Conservation (phyloP, 768 basidiomycete genomes). For the Amylocystis lapponica region DNA sequence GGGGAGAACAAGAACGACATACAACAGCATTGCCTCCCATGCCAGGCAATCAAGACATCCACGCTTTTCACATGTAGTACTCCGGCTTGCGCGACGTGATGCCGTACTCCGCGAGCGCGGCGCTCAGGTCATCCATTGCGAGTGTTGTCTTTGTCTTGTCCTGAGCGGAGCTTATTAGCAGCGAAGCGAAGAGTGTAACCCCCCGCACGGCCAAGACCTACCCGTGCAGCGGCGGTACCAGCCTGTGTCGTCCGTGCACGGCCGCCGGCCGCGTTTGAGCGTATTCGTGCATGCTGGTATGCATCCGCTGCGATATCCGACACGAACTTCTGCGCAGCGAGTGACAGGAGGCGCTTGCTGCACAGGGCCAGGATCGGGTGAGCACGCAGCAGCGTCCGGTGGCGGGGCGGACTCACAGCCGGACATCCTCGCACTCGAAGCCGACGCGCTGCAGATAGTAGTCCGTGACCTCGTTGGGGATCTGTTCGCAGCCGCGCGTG, state of each 20-base stretch:
- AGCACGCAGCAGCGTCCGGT: background rate
- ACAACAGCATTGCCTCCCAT: background rate
- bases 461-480: constrained; percentile 96
- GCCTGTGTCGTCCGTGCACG: constrained; percentile 57
- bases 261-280: constrained; percentile 79
- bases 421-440: constrained; percentile 91
- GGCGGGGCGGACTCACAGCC: constrained; percentile 56
- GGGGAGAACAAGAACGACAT: background rate
- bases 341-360: constrained; percentile 90
- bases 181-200: background rate
- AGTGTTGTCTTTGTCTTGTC: constrained; percentile 90
- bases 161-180: no score
- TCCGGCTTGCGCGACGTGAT: constrained; percentile 93
- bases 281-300: constrained; percentile 94
- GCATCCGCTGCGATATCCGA: constrained; percentile 96
- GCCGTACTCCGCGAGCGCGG: constrained; percentile 93
- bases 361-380: background rate
- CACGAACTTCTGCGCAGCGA: constrained; percentile 97
- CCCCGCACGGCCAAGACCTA: constrained; percentile 24
- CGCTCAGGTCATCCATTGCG: constrained; percentile 95
- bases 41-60: background rate
- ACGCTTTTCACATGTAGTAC: constrained; percentile 62
- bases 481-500: constrained; percentile 39
- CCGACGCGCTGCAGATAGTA: constrained; percentile 95
- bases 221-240: constrained; percentile 62